Evolutionary conservation across 1,284 basidiomycete genomes (phyloP).

Genomic region (Ustilago xerochloae): DNA sequence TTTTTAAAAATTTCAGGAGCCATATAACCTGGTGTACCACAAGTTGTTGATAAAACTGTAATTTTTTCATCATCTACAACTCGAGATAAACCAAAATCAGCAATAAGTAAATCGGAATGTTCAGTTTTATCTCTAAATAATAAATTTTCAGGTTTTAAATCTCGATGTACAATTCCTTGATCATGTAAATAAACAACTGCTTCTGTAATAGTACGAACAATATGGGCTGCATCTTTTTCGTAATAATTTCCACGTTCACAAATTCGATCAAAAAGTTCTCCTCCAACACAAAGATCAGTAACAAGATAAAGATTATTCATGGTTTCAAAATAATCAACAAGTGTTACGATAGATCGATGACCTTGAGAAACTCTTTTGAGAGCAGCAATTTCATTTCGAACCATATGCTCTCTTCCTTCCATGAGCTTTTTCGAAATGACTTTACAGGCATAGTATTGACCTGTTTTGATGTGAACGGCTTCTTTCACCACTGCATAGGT

Average conservation of each 20-base stretch:
- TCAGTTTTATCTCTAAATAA: slow-evolving; percentile 90
- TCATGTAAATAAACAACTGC: slow-evolving; percentile 93
- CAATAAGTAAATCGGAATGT: slow-evolving; percentile 93
- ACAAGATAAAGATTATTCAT: slow-evolving; percentile 85
- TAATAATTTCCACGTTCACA: slow-evolving; percentile 97
- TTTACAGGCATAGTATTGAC: slow-evolving; percentile 70
- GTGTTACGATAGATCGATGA: slow-evolving; percentile 76
- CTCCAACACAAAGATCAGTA: slow-evolving; percentile 96
- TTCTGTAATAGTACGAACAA: slow-evolving; percentile 85
- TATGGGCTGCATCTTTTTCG: slow-evolving; percentile 91
- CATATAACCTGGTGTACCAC: slow-evolving; percentile 94
- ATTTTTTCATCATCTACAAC: slow-evolving; percentile 92
- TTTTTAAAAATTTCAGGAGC: slow-evolving; percentile 98
- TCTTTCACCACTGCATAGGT: slow-evolving; percentile 93
- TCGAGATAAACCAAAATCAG: slow-evolving; percentile 89
- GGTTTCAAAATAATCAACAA: slow-evolving; percentile 99
- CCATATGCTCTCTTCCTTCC: slow-evolving; percentile 75
- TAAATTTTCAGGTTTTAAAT: slow-evolving; percentile 97
- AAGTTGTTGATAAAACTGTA: slow-evolving; percentile 89
- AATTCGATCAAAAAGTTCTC: slow-evolving; percentile 97
- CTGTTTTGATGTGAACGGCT: slow-evolving; percentile 93
- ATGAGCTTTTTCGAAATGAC: slow-evolving; percentile 91
- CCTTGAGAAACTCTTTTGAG: slow-evolving; percentile 94
- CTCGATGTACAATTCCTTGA: slow-evolving; percentile 94
- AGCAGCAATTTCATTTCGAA: slow-evolving; percentile 95